Evolutionary conservation across 805 yeast species (phyloP), one percentile per base, ranked within the genome.

Genomic region (Lachancea waltii): DNA sequence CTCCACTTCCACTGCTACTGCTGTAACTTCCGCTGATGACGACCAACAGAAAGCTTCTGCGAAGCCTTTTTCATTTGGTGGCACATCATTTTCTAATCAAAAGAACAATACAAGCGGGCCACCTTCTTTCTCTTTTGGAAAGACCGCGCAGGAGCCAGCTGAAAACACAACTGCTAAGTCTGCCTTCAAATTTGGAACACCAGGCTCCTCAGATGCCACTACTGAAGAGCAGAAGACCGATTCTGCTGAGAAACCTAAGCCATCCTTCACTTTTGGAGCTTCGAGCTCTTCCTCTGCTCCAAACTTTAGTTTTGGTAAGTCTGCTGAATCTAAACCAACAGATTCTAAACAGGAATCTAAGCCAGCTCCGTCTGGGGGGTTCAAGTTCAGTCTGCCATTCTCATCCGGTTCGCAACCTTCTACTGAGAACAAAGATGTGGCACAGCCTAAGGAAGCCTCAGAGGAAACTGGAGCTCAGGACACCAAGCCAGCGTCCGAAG

Each of bases 401-500:
- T 40, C 48, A 7, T 24, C 37, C n/a, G 32, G n/a, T 30, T 18
- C 41, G 1, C 13, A 11, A 11, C 16, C 46, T 10, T n/a, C 48
- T 3, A 30, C 37, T 33, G 27, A 39, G 36, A 3, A 43, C 38
- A 18, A 18, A 34, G 30, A 43, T 20, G n/a, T n/a, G n/a, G n/a
- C n/a, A n/a, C n/a, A n/a, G n/a, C n/a, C n/a, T n/a, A n/a, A n/a
- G n/a, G n/a, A n/a, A n/a, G 18, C 48, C 45, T 38, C 41, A 21
- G 53, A 50, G 37, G 58, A 58, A 36, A 38, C 50, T 5, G 45
- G 50, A 14, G 42, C 48, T 1, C 37, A 47, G n/a, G 47, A 43
- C 9, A 16, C 41, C n/a, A 23, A 30, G 9, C 7, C 69, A 1
- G 68, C 70, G 46, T 54, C 52, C 31, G 60, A 79, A 38, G 68